These are phyloP conservation scores for Rhizoclosmatium globosum DNA, from an alignment of 192 early-diverging fungal genomes.

Conservation along the genomic window DNA sequence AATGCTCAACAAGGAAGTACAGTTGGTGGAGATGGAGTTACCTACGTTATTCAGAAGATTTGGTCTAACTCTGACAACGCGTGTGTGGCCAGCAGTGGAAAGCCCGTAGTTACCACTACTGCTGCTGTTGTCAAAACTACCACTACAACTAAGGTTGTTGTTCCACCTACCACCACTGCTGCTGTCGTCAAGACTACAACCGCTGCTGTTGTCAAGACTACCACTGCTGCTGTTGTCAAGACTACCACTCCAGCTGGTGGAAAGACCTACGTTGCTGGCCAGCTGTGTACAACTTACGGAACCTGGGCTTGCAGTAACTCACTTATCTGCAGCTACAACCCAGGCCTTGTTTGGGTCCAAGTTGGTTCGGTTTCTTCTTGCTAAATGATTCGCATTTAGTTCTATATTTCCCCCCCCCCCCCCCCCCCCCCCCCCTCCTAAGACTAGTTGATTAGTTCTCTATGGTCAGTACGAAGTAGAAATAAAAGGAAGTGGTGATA, in stretches of 20 bases:
- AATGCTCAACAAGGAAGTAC: constrained; percentile 19
- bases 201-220: background rate
- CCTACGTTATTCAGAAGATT: constrained; percentile 26
- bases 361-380: too few relatives aligned
- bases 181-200: background rate
- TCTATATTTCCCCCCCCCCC: too few relatives aligned
- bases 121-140: background rate
- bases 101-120: background rate
- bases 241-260: background rate
- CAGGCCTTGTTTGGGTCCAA: too few relatives aligned
- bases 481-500: too few relatives aligned
- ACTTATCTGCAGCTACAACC: too few relatives aligned
- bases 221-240: background rate
- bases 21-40: constrained; percentile 19
- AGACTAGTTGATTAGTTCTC: too few relatives aligned
- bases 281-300: too few relatives aligned
- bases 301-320: too few relatives aligned
- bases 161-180: background rate
- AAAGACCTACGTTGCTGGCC: too few relatives aligned
- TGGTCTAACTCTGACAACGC: constrained; percentile 12
- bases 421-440: too few relatives aligned
- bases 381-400: too few relatives aligned
- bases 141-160: background rate
- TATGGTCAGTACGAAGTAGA: too few relatives aligned
- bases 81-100: background rate